phyloP scores from a whole-genome alignment of 2,329 filamentous ascomycete genomes.

The Penicillium crustosum region DNA sequence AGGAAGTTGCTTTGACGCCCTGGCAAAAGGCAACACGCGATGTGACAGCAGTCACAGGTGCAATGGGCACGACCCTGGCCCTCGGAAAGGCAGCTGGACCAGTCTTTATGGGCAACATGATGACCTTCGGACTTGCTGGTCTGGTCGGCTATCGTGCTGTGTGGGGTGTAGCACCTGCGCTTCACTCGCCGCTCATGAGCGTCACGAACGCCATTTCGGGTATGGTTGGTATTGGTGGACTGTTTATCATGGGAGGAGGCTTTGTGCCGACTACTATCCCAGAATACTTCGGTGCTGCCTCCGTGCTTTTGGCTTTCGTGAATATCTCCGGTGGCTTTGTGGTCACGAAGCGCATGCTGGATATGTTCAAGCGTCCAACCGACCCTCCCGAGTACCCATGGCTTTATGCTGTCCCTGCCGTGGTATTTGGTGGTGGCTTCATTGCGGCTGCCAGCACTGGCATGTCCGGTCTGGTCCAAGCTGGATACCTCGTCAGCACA shows the following conservation, averaged over 20 bases:
- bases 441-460: constrained; percentile 77
- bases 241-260: constrained; percentile 86
- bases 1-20: constrained; percentile 69
- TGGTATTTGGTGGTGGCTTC: constrained; percentile 77
- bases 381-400: constrained; percentile 87
- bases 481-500: constrained; percentile 82
- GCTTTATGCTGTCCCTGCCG: constrained; percentile 76
- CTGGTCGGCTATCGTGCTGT: constrained; percentile 85
- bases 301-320: constrained; percentile 81
- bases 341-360: constrained; percentile 89
- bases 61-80: constrained; percentile 72
- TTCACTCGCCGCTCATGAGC: constrained; percentile 88
- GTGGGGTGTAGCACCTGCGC: constrained; percentile 79
- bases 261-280: constrained; percentile 75
- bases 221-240: constrained; percentile 84
- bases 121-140: constrained; percentile 80
- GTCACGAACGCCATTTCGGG: constrained; percentile 91
- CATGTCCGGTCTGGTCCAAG: constrained; percentile 79
- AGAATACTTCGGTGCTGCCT: constrained; percentile 73
- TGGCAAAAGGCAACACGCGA: constrained; percentile 79
- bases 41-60: constrained; percentile 71
- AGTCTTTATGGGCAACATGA: constrained; percentile 83
- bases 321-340: constrained; percentile 88
- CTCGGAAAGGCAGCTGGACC: constrained; percentile 80
- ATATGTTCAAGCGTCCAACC: constrained; percentile 84